Evolutionary conservation across 192 early-diverging fungal genomes (phyloP), one percentile per base, ranked within the genome.

Genomic region (Gonapodya prolifera): DNA sequence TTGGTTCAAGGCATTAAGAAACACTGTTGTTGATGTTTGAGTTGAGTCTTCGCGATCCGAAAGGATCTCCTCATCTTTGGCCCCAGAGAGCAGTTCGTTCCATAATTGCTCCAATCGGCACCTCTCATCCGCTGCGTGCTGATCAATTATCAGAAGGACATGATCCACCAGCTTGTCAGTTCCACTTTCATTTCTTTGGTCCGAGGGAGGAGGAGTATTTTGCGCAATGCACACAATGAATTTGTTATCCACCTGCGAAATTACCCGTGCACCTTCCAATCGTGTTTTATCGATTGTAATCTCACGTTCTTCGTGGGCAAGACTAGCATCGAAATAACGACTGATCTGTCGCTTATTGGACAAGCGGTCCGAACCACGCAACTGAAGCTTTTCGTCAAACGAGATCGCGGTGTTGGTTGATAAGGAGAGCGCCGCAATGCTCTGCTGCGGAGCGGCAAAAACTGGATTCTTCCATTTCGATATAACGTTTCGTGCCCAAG

Each of bases 381-480:
- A 61, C 45, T 23, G 45, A 61, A 61, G 45, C 23, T 23, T 8
- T 61, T 61, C 45, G 8, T 61, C 45, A 23, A 61, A 61, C 23
- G 45, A 61, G 45, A 16, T 61, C 71, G 71, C 71, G 31, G 18
- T 32, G 31, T 18, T 18, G 28, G 71, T 18, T 2, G 31, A 2
- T 32, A 8, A 2, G 16, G 71, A 73, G 8, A 32, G 8, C 31
- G 71, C 13, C 8, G 71, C 28, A 32, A 73, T 73, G 31, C 28
- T 18, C 71, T 8, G 2, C 71, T 73, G 18, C 28, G 71, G 71
- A 13, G 31, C 71, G 18, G 71, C 28, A 32, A 30, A 73, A 2
- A 73, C 71, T 2, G 71, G 71, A 32, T 73, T 73, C 71, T 32
- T 18, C 71, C 71, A 73, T 29, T 73, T 73, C 8, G 71, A 73